Evolutionary conservation across 352 stramenopile genomes (phyloP).

Genomic region (Bremia lactucae): DNA sequence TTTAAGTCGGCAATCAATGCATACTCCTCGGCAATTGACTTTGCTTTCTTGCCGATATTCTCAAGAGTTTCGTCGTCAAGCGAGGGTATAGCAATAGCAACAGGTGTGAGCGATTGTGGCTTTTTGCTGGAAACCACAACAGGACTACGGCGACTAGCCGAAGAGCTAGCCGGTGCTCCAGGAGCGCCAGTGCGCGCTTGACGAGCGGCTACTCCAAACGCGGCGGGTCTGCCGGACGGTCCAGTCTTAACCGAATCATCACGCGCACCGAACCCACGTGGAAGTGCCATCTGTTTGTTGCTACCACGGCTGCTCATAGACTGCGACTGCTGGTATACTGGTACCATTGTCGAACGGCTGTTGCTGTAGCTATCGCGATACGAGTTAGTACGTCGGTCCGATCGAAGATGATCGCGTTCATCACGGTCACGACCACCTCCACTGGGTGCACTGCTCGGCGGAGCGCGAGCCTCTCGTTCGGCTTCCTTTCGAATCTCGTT

Average conservation of each 20-base stretch:
- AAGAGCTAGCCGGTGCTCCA: conserved; percentile 26
- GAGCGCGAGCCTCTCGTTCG: conserved; percentile 68
- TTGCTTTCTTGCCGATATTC: conserved; percentile 67
- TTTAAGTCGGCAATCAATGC: conserved; percentile 59
- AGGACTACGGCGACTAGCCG: conserved; percentile 10
- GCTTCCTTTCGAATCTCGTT: conserved; percentile 92
- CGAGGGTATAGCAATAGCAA: conserved; percentile 20
- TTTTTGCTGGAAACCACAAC: conserved; percentile 22
- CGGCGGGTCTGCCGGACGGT: conserved; percentile 38
- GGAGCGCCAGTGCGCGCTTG: conserved; percentile 13
- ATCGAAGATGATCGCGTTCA: conserved; percentile 26
- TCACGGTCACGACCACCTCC: conserved; percentile 23
- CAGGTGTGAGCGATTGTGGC: conserved; percentile 19
- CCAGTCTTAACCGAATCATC: conserved; percentile 58
- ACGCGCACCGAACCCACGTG: conserved; percentile 31
- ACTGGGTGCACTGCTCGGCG: conserved; percentile 38
- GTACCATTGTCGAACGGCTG: conserved; percentile 39
- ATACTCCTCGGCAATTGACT: conserved; percentile 71
- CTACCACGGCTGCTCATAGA: conserved; percentile 35
- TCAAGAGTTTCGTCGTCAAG: conserved; percentile 52
- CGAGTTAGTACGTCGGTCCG: conserved; percentile 41
- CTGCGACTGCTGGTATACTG: conserved; percentile 40
- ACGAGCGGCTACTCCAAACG: conserved; percentile 25
- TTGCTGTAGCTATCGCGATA: conserved; percentile 47
- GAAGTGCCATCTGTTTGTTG: conserved; percentile 36